Evolutionary conservation across 2,329 filamentous ascomycete species (phyloP).

Genomic region (Neoscytalidium dimidiatum): DNA sequence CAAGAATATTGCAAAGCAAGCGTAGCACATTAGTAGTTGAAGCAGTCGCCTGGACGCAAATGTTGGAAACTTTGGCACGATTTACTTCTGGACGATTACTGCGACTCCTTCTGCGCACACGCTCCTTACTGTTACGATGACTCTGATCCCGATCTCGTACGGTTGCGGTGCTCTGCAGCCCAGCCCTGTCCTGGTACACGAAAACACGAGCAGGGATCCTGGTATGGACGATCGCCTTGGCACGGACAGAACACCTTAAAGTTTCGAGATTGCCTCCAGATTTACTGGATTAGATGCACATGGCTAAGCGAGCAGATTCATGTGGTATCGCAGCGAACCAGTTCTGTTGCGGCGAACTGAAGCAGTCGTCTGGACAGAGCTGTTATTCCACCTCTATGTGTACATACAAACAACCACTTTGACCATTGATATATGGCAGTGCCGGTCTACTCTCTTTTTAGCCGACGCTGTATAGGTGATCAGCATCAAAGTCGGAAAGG

Average conservation of each 20-base stretch:
- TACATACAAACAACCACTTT: no score
- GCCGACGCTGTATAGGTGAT: no score
- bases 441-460: no score
- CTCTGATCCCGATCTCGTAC: no score
- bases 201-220: background rate
- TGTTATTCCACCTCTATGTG: no score
- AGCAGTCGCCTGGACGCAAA: background rate
- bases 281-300: no score
- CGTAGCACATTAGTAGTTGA: background rate
- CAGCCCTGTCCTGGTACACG: background rate
- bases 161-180: background rate
- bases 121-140: no score
- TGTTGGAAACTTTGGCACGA: background rate
- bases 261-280: background rate
- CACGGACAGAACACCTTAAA: constrained; percentile 8
- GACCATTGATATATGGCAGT: no score
- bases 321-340: background rate
- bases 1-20: no score
- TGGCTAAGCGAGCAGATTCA: no score
- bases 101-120: background rate
- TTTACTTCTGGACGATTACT: background rate
- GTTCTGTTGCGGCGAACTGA: no score
- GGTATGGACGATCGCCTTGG: background rate
- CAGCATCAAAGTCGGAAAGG: background rate
- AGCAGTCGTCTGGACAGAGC: no score